Base-by-base conservation (phyloP, 257 asterid species). In the Capsicum pubescens region DNA sequence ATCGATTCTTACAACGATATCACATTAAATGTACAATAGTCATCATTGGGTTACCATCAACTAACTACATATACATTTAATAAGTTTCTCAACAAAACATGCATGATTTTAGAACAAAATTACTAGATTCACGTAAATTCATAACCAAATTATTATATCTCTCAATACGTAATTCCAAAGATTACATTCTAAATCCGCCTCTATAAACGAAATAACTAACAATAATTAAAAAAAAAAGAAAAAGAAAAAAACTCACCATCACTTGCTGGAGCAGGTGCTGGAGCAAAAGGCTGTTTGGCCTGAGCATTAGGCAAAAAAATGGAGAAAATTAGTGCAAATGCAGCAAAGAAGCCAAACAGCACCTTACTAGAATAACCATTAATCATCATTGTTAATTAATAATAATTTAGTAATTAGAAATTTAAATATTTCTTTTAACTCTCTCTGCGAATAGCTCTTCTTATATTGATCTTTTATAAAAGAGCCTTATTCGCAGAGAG, bases 191-290 rank as follows among this genome's bases (percentile, higher is more conserved):
- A 19, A 39, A 64, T 26, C 44, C 77, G 50, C 19, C 6, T 39
- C 42, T 39, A 4, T 39, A 2, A 39, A 46, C 15, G 3, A 64
- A 64, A 10, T 11, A 0, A 2, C 0, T 5, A 66, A 66, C 2
- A 26, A 26, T 39, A 39, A 39, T 39, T 39, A 39, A 39, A 39
- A 39, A 4, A 39, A 36, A 36, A 36, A 2, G 2, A 10, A 12
- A 66, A 26, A 11, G 5, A 21, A 8, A 19, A 70, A 79, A 76
- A 72, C 87, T 52, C 8, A 94, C 98, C 97, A 84, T 94, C 95
- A 72, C 92, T 92, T 2, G 94, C 74, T 4, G 97, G 96, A 36
- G 95, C 89, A 16, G 96, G 96, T 52, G 94, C 91, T 6, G 96
- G 96, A 83, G 94, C 94, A 26, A 84, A 87, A 83, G 81, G 42